These are phyloP conservation scores for Ailanthus altissimus DNA, from an alignment of 345 rosid genomes.

Conservation along the genomic window DNA sequence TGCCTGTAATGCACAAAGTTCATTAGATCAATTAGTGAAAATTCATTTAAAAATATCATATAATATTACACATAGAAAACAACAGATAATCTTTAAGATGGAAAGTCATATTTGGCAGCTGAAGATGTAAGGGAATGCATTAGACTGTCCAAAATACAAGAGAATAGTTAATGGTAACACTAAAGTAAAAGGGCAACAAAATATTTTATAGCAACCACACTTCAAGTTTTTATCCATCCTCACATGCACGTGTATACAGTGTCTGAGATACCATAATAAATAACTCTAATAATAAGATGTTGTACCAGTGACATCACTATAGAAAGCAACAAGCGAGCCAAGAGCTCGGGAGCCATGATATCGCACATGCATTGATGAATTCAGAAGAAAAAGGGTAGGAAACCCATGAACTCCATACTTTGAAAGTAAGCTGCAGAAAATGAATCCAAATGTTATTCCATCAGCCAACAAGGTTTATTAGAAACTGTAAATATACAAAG, in stretches of 20 bases:
- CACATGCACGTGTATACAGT: neutral
- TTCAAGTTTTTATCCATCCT: neutral
- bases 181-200: neutral
- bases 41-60: neutral
- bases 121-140: neutral
- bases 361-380: slow-evolving; percentile 67
- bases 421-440: slow-evolving; percentile 74
- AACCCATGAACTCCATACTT: slow-evolving; percentile 97
- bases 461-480: neutral
- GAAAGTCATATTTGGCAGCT: neutral
- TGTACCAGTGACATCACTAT: slow-evolving; percentile 71
- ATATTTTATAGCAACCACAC: no score
- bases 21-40: slow-evolving; percentile 14
- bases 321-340: slow-evolving; percentile 72
- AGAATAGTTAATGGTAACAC: no score
- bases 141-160: neutral
- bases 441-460: slow-evolving; percentile 15
- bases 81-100: neutral
- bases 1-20: slow-evolving; percentile 39
- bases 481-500: neutral
- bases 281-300: neutral
- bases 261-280: neutral
- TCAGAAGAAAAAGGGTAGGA: slow-evolving; percentile 79
- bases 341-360: slow-evolving; percentile 74
- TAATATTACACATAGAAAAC: neutral